Evolutionary conservation across 1,284 basidiomycete genomes (phyloP), one percentile per base, ranked within the genome.

Genomic region (Meripilus lineatus): DNA sequence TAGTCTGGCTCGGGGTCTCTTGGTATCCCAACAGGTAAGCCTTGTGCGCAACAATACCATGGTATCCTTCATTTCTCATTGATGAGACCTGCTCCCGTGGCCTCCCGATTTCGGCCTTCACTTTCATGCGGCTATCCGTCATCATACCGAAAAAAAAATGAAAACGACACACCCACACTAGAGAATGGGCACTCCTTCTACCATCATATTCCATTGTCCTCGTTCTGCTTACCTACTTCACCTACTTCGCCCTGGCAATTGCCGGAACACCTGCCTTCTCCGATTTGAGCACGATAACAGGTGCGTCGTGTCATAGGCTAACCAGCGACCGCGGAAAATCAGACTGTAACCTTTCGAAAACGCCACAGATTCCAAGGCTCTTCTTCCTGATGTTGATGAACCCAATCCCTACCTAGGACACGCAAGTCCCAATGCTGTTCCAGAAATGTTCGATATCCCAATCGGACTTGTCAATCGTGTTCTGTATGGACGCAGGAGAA

Each of bases 21-120:
- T 93, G 90, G 90, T 91, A 93, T 61, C 91, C 91, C n/a, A 89
- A 74, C 58, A 72, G 89, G 91, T 89, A 49, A 56, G 79, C 20
- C 14, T 36, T 20, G 34, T 26, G 30, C 24, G 33, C 32, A 11
- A 36, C 17, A 46, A 24, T 23, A 40, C 43, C n/a, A n/a, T n/a
- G n/a, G 39, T 10, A n/a, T n/a, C n/a, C n/a, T n/a, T n/a, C n/a
- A n/a, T n/a, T 32, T 15, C 26, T 44, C 24, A 34, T 32, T 33
- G 17, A 45, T 41, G 40, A 30, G 30, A 30, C 20, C 25, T 32
- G 38, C 32, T 18, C n/a, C 30, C 33, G 20, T 41, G 21, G 40
- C 15, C 25, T 40, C 42, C 13, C 36, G 32, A 33, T 24, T 38
- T n/a, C n/a, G n/a, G n/a, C n/a, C 15, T 25, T 46, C 36, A 20